A percentile compares a stretch with the other conserved stretches of the same genome.
phyloP scores from a whole-genome alignment of 1,139 yeast genomes.

The Yamadazyma dushanensis region DNA sequence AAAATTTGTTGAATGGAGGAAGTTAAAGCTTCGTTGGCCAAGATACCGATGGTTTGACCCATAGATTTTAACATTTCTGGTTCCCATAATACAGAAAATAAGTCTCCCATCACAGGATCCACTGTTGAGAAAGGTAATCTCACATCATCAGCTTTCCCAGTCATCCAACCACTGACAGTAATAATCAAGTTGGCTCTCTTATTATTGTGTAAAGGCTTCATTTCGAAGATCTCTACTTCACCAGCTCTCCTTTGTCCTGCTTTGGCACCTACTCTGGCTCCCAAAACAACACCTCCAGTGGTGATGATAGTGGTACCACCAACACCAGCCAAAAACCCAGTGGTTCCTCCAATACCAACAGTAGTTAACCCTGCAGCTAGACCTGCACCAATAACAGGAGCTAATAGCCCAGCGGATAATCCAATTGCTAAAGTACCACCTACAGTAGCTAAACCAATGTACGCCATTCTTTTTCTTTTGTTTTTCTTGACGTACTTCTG shows the following conservation, averaged over 20 bases:
- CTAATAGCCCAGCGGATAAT: conserved; percentile 89
- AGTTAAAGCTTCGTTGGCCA: conserved; percentile 91
- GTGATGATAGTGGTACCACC: conserved; percentile 97
- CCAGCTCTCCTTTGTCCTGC: conserved; percentile 90
- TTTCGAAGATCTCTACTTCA: conserved; percentile 90
- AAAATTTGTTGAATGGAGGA: conserved; percentile 93
- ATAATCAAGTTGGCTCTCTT: conserved; percentile 82
- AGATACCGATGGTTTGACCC: conserved; percentile 92
- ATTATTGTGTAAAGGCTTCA: conserved; percentile 88
- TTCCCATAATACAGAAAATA: conserved; percentile 92
- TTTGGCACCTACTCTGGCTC: conserved; percentile 81
- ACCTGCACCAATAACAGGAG: conserved; percentile 99
- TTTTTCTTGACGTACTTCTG: conserved; percentile 68
- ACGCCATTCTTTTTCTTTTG: conserved; percentile 68
- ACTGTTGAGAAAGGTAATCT: conserved; percentile 94
- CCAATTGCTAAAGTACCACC: conserved; percentile 97
- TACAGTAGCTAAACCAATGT: conserved; percentile 93
- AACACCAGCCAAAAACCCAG: conserved; percentile 91
- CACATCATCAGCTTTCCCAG: conserved; percentile 92
- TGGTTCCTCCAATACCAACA: conserved; percentile 88
- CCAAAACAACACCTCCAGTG: conserved; percentile 86
- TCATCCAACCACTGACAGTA: conserved; percentile 99
- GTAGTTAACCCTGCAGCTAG: conserved; percentile 96
- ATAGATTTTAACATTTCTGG: conserved; percentile 96
- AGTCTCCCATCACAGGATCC: conserved; percentile 97